Evolutionary conservation across 116 monocot genomes (phyloP).

Genomic region (Zostera marina): DNA sequence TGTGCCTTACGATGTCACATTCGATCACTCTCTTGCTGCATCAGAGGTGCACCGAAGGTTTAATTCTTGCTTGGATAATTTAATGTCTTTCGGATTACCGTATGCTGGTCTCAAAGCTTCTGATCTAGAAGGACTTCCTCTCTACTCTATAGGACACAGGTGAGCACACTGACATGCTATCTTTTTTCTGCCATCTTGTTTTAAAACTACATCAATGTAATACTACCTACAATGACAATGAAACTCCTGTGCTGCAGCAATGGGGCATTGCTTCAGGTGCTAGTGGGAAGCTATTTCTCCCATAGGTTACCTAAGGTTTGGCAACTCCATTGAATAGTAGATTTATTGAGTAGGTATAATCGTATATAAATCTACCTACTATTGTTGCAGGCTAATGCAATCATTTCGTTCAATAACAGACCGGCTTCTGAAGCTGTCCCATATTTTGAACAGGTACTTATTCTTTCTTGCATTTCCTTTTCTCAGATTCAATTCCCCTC

Average conservation of each 20-base stretch:
- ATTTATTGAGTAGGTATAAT: not conserved
- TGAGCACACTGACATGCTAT: not conserved
- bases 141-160: constrained; percentile 96
- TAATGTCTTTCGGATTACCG: constrained; percentile 36
- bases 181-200: not conserved
- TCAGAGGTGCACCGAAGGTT: constrained; percentile 60
- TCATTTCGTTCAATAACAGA: constrained; percentile 86
- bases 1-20: constrained; percentile 85
- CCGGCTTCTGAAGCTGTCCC: constrained; percentile 88
- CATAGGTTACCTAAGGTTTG: constrained; percentile 83
- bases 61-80: constrained; percentile 40
- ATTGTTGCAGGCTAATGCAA: constrained; percentile 54
- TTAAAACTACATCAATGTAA: not conserved
- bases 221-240: not conserved
- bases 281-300: constrained; percentile 77
- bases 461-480: too few species aligned
- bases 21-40: constrained; percentile 66
- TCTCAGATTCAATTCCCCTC: too few species aligned
- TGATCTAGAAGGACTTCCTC: constrained; percentile 44
- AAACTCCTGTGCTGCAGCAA: constrained; percentile 39
- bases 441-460: constrained; percentile 86
- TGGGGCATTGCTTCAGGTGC: constrained; percentile 85
- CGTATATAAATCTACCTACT: not conserved
- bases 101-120: constrained; percentile 21
- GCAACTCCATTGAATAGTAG: not conserved